phyloP scores from a whole-genome alignment of 768 basidiomycete species.

The Leucocoprinus birnbaumii region DNA sequence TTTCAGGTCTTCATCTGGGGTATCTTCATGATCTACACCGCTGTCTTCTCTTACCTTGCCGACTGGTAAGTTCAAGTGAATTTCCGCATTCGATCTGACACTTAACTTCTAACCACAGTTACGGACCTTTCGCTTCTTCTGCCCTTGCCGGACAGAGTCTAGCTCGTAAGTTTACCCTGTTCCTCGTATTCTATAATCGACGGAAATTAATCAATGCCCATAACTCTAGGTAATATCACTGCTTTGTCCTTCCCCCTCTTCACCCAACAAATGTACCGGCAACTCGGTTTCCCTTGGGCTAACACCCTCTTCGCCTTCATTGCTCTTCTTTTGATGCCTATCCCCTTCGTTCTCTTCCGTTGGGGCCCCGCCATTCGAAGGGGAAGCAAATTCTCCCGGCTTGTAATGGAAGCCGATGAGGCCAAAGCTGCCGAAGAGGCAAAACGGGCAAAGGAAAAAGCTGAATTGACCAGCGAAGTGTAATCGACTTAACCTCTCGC shows the following conservation, averaged over 20 bases:
- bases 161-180: conserved; percentile 35
- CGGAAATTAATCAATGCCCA: background rate
- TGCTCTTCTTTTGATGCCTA: conserved; percentile 44
- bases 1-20: conserved; percentile 45
- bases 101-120: conserved; percentile 21
- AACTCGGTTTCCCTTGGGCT: conserved; percentile 53
- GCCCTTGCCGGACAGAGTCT: conserved; percentile 63
- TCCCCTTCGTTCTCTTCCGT: conserved; percentile 46
- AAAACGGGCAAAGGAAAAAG: background rate
- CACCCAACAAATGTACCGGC: conserved; percentile 49
- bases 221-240: conserved; percentile 37
- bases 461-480: background rate
- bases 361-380: conserved; percentile 37
- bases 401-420: conserved; percentile 8
- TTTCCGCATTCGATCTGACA: background rate
- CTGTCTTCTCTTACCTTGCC: conserved; percentile 53
- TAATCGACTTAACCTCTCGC: background rate
- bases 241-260: conserved; percentile 54
- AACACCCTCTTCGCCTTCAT: conserved; percentile 48
- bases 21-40: conserved; percentile 50
- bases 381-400: conserved; percentile 35
- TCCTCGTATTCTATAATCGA: background rate
- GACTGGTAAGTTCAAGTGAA: conserved; percentile 41
- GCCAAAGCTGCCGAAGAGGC: background rate
- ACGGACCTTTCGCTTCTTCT: conserved; percentile 55